Evolutionary conservation across 2,329 filamentous ascomycete genomes (phyloP).

Genomic region (Colletotrichum filicis): DNA sequence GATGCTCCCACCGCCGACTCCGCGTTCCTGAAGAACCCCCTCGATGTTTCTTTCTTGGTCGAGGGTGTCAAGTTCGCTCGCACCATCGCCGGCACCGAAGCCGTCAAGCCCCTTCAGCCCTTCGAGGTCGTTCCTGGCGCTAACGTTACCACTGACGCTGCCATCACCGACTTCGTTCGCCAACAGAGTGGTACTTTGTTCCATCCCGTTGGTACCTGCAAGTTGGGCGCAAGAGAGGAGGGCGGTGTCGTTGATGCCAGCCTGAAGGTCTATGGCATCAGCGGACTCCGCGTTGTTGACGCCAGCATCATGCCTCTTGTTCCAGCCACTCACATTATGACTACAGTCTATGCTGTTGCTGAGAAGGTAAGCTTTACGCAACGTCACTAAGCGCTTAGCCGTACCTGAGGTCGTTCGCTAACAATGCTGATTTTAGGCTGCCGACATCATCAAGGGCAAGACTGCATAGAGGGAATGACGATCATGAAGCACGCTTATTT

Average conservation of each 20-base stretch:
- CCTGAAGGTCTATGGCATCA: conserved; percentile 44
- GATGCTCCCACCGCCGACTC: conserved; percentile 50
- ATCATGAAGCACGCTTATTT: neutral
- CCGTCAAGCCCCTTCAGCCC: conserved; percentile 17
- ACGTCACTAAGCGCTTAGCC: too few species aligned
- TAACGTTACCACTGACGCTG: conserved; percentile 23
- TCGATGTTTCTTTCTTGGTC: conserved; percentile 45
- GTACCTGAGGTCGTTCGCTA: neutral
- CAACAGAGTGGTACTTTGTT: conserved; percentile 21
- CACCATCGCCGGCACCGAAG: conserved; percentile 38
- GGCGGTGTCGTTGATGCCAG: conserved; percentile 46
- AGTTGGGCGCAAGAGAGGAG: conserved; percentile 44
- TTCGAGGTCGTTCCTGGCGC: conserved; percentile 31
- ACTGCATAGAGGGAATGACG: neutral
- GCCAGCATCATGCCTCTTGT: conserved; percentile 45
- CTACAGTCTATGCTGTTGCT: conserved; percentile 50
- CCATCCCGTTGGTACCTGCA: conserved; percentile 53
- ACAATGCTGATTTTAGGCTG: neutral
- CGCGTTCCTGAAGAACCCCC: conserved; percentile 49
- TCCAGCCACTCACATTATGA: conserved; percentile 44
- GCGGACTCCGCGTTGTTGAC: conserved; percentile 42
- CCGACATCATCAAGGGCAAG: conserved; percentile 24
- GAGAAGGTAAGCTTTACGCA: conserved; percentile 37
- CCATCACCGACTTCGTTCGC: conserved; percentile 24
- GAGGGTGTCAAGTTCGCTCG: conserved; percentile 48